phyloP scores from a whole-genome alignment of 2,329 filamentous ascomycete species.

The Chaetomiaceae sp. region DNA sequence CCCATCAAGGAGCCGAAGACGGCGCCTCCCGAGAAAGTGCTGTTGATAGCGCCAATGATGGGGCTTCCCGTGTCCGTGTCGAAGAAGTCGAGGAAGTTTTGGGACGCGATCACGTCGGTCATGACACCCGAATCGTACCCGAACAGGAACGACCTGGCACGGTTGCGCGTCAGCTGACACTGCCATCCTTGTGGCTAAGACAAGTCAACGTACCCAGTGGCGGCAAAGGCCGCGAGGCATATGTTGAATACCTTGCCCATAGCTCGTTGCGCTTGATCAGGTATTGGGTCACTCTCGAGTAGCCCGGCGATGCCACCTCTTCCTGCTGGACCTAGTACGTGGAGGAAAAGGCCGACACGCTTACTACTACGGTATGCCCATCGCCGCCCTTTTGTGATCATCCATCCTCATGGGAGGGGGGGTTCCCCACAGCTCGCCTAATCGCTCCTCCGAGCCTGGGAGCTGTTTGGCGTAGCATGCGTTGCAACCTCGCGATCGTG shows the following conservation, averaged over 20 bases:
- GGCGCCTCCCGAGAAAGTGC: slow-evolving; percentile 53
- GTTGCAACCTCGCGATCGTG: no score
- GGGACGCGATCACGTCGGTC: slow-evolving; percentile 48
- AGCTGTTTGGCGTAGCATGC: no score
- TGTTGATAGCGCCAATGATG: slow-evolving; percentile 57
- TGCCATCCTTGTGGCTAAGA: slow-evolving; percentile 3
- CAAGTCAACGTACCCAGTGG: slow-evolving; percentile 31
- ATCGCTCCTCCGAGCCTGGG: no score
- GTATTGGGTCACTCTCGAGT: no score
- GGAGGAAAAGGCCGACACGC: no score
- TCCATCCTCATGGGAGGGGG: no score
- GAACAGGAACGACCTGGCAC: slow-evolving; percentile 37
- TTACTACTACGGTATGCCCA: no score
- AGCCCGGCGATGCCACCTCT: no score
- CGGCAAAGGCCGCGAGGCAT: slow-evolving; percentile 35
- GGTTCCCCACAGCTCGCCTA: no score
- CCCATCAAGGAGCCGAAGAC: slow-evolving; percentile 48
- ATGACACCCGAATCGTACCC: slow-evolving; percentile 42
- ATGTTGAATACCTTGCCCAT: slow-evolving; percentile 38
- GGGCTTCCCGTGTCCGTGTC: slow-evolving; percentile 43
- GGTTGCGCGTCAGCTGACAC: background rate
- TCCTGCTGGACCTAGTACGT: no score
- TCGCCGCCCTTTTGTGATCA: no score
- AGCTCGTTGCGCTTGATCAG: background rate
- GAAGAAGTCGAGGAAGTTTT: slow-evolving; percentile 53